Percentiles rank a stretch among this genome's conserved stretches.
Conservation (phyloP, 345 rosid genomes). For the Aquilaria yunnanensis region DNA sequence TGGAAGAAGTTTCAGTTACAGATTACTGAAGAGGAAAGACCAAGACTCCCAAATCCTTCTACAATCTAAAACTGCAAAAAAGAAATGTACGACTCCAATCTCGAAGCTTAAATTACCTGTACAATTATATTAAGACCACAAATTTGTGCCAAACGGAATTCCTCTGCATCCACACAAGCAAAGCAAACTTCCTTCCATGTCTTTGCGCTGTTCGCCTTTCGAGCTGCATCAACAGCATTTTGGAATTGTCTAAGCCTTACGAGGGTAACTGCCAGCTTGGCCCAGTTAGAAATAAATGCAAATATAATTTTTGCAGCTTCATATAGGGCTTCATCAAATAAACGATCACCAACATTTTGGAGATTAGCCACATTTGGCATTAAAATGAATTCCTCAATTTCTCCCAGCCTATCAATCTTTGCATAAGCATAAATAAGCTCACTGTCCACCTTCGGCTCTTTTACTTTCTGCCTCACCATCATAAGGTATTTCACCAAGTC, state of each 20-base stretch:
- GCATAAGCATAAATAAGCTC: constrained; percentile 98
- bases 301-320: constrained; percentile 96
- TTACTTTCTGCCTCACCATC: constrained; percentile 96
- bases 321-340: constrained; percentile 75
- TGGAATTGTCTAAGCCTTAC: constrained; percentile 95
- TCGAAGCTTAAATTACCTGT: constrained; percentile 42
- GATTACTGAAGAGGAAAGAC: too few species aligned
- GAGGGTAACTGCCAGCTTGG: constrained; percentile 88
- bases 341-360: constrained; percentile 89
- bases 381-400: constrained; percentile 91
- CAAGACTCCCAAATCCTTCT: too few species aligned
- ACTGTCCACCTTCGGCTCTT: constrained; percentile 91
- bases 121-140: constrained; percentile 94
- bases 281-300: constrained; percentile 98
- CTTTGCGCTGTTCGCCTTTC: constrained; percentile 98
- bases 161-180: constrained; percentile 98
- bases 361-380: constrained; percentile 99
- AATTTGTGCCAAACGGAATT: constrained; percentile 92
- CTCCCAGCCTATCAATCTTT: constrained; percentile 83
- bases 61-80: too few species aligned
- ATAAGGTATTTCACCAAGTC: constrained; percentile 92
- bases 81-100: too few species aligned
- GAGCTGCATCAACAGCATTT: constrained; percentile 98
- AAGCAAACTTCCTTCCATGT: constrained; percentile 99
- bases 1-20: too few species aligned